Evolutionary conservation across 202 grass and related monocot genomes (phyloP).

Genomic region (Hordeum pubiflorum): DNA sequence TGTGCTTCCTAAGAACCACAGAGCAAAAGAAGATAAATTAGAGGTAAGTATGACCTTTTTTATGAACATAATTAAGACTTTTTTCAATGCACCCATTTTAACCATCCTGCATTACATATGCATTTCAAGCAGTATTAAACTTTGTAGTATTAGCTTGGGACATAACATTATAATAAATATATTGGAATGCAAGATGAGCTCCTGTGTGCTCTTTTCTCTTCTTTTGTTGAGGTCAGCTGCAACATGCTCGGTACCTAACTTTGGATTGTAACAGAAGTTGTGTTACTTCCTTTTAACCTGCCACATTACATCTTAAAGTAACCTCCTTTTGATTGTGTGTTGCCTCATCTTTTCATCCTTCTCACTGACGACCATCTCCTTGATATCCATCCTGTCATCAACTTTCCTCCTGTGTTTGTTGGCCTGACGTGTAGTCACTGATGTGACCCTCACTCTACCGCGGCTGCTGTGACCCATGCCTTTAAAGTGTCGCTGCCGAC

Average conservation of each 20-base stretch:
- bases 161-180: neutral
- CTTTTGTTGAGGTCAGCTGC: neutral
- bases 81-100: slow-evolving; percentile 19
- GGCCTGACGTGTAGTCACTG: neutral
- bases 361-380: neutral
- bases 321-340: neutral
- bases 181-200: neutral
- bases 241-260: slow-evolving; percentile 1
- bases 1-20: slow-evolving; percentile 56
- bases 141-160: neutral
- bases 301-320: neutral
- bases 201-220: neutral
- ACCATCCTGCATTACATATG: neutral
- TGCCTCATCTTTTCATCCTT: neutral
- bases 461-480: neutral
- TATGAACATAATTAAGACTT: slow-evolving; percentile 13
- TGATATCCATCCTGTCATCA: neutral
- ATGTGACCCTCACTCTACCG: neutral
- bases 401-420: neutral
- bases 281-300: neutral
- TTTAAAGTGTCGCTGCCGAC: neutral
- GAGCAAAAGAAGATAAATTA: slow-evolving; percentile 78
- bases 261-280: neutral
- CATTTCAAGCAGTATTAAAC: neutral
- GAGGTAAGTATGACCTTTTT: slow-evolving; percentile 42